phyloP scores from a whole-genome alignment of 1,284 basidiomycete genomes.

The Boletus semigastroideus region DNA sequence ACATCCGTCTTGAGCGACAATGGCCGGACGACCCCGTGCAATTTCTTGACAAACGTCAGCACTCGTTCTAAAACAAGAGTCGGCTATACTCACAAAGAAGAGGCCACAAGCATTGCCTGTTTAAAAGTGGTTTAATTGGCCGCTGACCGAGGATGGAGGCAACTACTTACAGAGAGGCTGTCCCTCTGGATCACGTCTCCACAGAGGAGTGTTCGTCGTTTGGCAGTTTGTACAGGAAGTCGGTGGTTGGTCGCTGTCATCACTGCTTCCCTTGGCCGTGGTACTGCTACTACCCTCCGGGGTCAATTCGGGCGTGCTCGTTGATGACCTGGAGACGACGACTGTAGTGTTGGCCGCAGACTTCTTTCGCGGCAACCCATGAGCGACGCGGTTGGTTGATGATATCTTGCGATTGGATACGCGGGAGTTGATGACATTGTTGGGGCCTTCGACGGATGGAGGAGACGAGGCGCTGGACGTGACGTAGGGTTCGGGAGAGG shows the following conservation, averaged over 20 bases:
- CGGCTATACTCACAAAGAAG: conserved; percentile 73
- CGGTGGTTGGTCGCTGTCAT: conserved; percentile 66
- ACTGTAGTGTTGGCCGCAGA: conserved; percentile 39
- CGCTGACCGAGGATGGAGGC: not conserved
- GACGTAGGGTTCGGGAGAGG: conserved; percentile 74
- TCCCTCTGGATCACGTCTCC: conserved; percentile 94
- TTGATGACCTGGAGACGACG: conserved; percentile 42
- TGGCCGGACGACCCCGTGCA: conserved; percentile 93
- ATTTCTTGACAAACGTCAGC: conserved; percentile 58
- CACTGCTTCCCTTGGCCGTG: conserved; percentile 47
- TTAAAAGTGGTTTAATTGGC: conserved; percentile 11
- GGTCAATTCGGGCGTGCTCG: conserved; percentile 55
- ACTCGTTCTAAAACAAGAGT: conserved; percentile 8
- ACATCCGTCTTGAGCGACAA: conserved; percentile 95
- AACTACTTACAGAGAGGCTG: conserved; percentile 79
- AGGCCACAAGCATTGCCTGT: conserved; percentile 84
- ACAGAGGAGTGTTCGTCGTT: conserved; percentile 93
- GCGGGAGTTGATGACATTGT: conserved; percentile 29
- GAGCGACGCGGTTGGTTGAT: conserved; percentile 54
- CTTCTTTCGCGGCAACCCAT: conserved; percentile 55
- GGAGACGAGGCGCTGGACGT: conserved; percentile 68
- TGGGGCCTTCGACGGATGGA: conserved; percentile 54
- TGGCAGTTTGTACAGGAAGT: conserved; percentile 94
- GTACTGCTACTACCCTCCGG: conserved; percentile 32
- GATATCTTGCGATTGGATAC: conserved; percentile 53